Conservation (phyloP, 129 eudicot genomes). For the Artemisia tridentata region DNA sequence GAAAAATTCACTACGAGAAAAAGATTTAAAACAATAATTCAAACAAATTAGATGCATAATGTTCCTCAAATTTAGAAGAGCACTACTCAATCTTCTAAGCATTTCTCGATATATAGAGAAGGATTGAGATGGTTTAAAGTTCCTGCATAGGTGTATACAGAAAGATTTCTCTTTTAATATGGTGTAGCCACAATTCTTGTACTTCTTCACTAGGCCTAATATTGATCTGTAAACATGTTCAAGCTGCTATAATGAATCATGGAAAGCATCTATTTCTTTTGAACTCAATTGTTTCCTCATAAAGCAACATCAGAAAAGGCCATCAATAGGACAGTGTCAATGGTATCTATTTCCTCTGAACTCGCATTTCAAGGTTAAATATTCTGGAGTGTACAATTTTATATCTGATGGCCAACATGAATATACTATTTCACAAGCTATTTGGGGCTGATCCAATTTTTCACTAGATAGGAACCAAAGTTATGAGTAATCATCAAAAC, state of each 20-base stretch:
- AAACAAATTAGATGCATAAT: too few relatives aligned
- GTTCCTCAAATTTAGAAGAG: too few relatives aligned
- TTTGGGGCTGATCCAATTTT: background rate
- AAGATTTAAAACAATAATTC: too few relatives aligned
- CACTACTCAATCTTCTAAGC: too few relatives aligned
- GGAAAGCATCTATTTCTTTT: background rate
- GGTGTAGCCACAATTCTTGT: background rate
- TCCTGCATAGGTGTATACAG: background rate
- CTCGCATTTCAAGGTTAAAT: background rate
- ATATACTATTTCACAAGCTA: background rate
- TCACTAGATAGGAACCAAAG: background rate
- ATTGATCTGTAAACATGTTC: background rate
- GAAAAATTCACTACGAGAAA: too few relatives aligned
- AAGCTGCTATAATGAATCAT: background rate
- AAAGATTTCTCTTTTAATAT: background rate
- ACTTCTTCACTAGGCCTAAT: slow-evolving; percentile 4
- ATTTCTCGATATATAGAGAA: too few relatives aligned
- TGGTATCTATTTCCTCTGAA: background rate
- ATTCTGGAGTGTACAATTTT: background rate
- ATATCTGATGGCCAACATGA: background rate
- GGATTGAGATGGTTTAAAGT: too few relatives aligned
- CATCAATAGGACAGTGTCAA: background rate
- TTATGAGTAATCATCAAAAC: background rate
- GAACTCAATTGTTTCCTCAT: background rate
- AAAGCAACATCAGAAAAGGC: background rate